Base-by-base conservation (phyloP, 1,284 basidiomycete species). In the Pascua sp. region DNA sequence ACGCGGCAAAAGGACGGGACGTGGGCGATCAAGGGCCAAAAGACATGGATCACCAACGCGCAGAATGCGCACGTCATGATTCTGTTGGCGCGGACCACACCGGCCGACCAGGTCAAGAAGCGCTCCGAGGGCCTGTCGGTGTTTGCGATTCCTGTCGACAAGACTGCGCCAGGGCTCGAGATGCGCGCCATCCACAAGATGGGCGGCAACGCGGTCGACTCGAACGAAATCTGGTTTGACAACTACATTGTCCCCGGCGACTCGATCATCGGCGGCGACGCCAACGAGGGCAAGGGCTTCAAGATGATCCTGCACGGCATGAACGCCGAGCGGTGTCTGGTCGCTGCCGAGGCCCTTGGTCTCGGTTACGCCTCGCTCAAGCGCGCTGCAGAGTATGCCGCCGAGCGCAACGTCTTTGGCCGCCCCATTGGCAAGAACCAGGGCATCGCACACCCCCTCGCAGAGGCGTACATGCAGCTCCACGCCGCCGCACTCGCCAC, bases 331-430 rank as follows among this genome's bases (percentile, higher is more conserved):
- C 64, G 78, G 3, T 74, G 73, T 49, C 58, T 79, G 11, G 62
- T 79, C n/a, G 77, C 75, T 0, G 78, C 76, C 32, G 78, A 79
- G 64, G 76, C 78, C 15, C 60, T 79, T 13, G 78, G 78, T 70
- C 55, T 67, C 62, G 63, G 60, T 0, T 60, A 61, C 44, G 63
- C 55, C 1, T 56, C 61, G 50, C 55, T 61, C 42, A 47, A 56
- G 42, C 49, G 51, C 38, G 60, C 60, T 0, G 49, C 56, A 0
- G 42, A 53, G 48, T 61, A 61, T 40, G 60, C 60, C 2, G 47
- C 1, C 43, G 64, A 61, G 46, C 54, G 64, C 41, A 51, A 50
- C 24, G 58, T 62, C 37, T 65, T 61, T 17, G 49, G 49, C 57
- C 59, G 62, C 49, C 57, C 57, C 18, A 62, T 59, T 48, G 59